Base-by-base conservation (phyloP, 164 flowering plant species). In the Tetracentron sinense region DNA sequence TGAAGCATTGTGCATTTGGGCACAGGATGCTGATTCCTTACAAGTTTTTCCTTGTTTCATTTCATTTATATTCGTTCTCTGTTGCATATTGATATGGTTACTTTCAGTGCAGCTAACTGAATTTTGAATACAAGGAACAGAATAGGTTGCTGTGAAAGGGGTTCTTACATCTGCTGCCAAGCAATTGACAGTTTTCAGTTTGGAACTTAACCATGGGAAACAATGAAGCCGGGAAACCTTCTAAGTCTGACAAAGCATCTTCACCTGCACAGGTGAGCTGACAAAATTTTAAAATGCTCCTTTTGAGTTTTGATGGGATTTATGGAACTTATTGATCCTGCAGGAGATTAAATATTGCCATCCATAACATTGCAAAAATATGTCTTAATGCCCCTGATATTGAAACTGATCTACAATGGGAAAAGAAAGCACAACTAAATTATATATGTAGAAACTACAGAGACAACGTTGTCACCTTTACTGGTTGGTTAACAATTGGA, bases 221-320 rank as follows among this genome's bases (percentile, higher is more conserved):
- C 62, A 74, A 67, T 60, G 94, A 88, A 56, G 89, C 87, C 30
- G 81, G 55, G 33, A 85, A 85, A 68, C 64, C 87, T 33, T 25
- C 80, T 3, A 91, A 83, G 70, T 25, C 85, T 50, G 92, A 87
- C 23, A 87, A 86, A 65, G 64, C 83, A 56, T 69, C 86, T 60
- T 73, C 91, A 65, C 79, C 89, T 49, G 71, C 81, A 54, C 72
- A 70, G 73, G 96, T 89, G 73, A 77, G 79, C 19, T 60, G 19
- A 25, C 51, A 54, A 17, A 11, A 29, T 7, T 1, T 23, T 21
- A 54, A 8, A 27, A n/a, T n/a, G n/a, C n/a, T n/a, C n/a, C n/a
- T 27, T 47, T 2, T 0, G 17, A 48, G 14, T 21, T 35, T 61
- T n/a, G 21, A 21, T 27, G 5, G 31, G 42, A 26, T 22, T 31